Evolutionary conservation across 805 yeast species (phyloP).

Genomic region (Saturnispora quitensis): DNA sequence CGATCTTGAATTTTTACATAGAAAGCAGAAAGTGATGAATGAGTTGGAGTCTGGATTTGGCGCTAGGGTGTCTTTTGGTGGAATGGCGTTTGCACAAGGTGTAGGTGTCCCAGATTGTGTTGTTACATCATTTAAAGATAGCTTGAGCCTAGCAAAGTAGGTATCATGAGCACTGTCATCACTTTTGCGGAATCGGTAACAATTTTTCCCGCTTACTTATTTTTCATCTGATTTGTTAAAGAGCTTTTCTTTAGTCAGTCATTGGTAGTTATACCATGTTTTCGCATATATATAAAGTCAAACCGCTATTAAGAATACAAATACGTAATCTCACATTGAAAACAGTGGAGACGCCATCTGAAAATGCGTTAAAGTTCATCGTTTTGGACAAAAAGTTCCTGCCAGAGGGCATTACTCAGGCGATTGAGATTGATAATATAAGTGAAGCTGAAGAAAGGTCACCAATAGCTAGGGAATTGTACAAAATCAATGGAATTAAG

Average conservation of each 20-base stretch:
- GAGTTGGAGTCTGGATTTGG: constrained; percentile 9
- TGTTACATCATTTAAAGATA: constrained; percentile 50
- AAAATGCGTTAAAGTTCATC: constrained; percentile 62
- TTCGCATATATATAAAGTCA: background rate
- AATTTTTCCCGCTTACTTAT: background rate
- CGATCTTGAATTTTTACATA: constrained; percentile 4
- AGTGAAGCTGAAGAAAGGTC: constrained; percentile 50
- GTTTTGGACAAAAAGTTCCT: constrained; percentile 37
- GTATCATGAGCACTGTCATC: background rate
- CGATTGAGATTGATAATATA: constrained; percentile 44
- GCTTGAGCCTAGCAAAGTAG: constrained; percentile 22
- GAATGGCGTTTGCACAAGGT: constrained; percentile 72
- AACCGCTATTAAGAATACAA: background rate
- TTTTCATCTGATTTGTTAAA: background rate
- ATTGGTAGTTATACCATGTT: background rate
- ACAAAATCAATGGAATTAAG: constrained; percentile 54
- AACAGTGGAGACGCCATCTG: constrained; percentile 62
- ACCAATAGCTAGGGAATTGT: constrained; percentile 53
- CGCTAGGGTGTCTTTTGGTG: constrained; percentile 51
- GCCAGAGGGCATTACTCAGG: constrained; percentile 34
- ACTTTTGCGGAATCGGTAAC: background rate
- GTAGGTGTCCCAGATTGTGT: constrained; percentile 89
- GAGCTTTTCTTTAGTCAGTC: background rate
- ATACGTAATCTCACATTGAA: constrained; percentile 19
- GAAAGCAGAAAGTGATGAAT: background rate